These are phyloP conservation scores for Lactarius indigo DNA, from an alignment of 768 basidiomycete genomes.

Conservation along the genomic window DNA sequence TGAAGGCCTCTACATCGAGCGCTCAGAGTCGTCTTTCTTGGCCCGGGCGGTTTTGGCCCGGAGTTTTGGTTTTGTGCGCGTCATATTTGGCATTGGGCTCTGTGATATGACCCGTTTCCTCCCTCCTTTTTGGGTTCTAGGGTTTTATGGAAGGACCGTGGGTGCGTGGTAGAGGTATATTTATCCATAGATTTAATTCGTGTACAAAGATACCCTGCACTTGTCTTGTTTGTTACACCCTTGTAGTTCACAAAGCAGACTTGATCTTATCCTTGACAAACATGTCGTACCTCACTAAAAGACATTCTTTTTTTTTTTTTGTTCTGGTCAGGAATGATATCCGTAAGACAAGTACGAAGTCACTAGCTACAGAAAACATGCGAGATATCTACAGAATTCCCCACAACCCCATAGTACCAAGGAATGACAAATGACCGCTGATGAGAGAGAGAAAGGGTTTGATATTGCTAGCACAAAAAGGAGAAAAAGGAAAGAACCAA, in stretches of 20 bases:
- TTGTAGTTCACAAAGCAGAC: background rate
- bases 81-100: background rate
- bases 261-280: background rate
- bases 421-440: background rate
- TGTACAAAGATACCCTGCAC: background rate
- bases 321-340: conserved; percentile 9
- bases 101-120: background rate
- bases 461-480: conserved; percentile 9
- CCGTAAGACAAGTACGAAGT: conserved; percentile 12
- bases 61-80: background rate
- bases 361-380: conserved; percentile 23
- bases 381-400: conserved; percentile 19
- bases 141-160: background rate
- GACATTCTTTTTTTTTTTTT: background rate
- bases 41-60: background rate
- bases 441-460: conserved; percentile 2
- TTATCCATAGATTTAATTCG: background rate
- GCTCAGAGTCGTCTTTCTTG: background rate
- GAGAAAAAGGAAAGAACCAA: conserved; percentile 1
- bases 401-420: conserved; percentile 7
- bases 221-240: background rate
- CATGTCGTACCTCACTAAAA: background rate
- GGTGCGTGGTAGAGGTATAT: background rate
- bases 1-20: background rate
- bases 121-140: background rate